A percentile compares a stretch with the other conserved stretches of the same genome.
Conservation (phyloP, 352 stramenopile genomes). For the Globisporangium canariense region DNA sequence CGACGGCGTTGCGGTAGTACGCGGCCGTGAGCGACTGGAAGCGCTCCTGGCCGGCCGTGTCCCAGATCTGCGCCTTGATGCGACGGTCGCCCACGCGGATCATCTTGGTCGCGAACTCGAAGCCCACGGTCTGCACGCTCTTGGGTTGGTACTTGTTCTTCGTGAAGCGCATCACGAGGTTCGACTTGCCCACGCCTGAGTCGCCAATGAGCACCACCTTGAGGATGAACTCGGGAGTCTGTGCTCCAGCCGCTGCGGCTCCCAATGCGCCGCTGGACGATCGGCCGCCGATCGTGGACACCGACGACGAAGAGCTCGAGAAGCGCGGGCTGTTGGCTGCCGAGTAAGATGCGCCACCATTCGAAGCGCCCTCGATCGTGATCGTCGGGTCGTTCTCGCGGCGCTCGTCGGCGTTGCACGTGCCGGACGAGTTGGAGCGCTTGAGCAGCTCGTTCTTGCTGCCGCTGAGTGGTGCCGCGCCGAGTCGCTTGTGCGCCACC, state of each 20-base stretch:
- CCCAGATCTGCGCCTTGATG: slow-evolving; percentile 88
- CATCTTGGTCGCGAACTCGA: slow-evolving; percentile 88
- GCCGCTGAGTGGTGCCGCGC: background rate
- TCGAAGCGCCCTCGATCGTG: slow-evolving; percentile 13
- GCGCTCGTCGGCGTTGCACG: slow-evolving; percentile 23
- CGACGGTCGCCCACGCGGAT: slow-evolving; percentile 78
- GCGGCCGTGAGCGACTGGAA: slow-evolving; percentile 91
- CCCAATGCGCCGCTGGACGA: background rate
- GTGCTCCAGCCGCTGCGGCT: slow-evolving; percentile 10
- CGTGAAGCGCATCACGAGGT: slow-evolving; percentile 85
- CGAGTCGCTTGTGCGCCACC: slow-evolving; percentile 53
- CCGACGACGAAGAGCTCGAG: slow-evolving; percentile 26
- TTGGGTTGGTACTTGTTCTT: slow-evolving; percentile 87
- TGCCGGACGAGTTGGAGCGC: slow-evolving; percentile 15
- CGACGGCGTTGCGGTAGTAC: slow-evolving; percentile 90
- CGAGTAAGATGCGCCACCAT: slow-evolving; percentile 23
- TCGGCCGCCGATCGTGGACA: background rate
- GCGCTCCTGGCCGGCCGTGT: slow-evolving; percentile 87
- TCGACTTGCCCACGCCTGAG: slow-evolving; percentile 86
- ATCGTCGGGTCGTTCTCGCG: slow-evolving; percentile 41
- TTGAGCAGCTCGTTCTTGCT: slow-evolving; percentile 9
- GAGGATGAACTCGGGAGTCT: slow-evolving; percentile 59
- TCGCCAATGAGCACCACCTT: slow-evolving; percentile 89
- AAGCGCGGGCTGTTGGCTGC: slow-evolving; percentile 49
- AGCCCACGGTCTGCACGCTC: slow-evolving; percentile 79